Base-by-base conservation (phyloP, 1,139 yeast species). In the Geotrichum aggregatum region DNA sequence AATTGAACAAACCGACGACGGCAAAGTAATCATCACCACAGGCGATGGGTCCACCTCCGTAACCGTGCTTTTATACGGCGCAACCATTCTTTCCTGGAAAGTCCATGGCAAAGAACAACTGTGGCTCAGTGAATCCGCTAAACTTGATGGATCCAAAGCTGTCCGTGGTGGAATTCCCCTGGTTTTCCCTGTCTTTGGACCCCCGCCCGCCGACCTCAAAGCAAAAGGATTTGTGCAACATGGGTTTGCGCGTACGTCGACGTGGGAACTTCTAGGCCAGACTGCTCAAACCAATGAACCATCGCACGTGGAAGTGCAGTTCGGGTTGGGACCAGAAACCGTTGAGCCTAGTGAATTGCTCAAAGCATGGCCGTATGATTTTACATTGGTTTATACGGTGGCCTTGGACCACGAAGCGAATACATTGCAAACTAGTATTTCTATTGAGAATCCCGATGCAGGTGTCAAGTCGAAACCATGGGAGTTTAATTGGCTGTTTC, bases 101-200 rank as follows among this genome's bases (percentile, higher is more conserved):
- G 66, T 82, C 7, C 71, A 78, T 33, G 88, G 85, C 28, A 69
- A 72, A 49, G 97, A 92, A 67, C 91, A 85, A 69, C 69, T 84
- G 48, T 84, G 86, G 84, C 66, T 73, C 21, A 65, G 71, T 48
- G 69, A 66, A 56, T 39, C 50, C n/a, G 96, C 98, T 49, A 80
- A 82, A 62, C 72, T 91, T 57, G 98, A 92, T 63, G 97, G 97
- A 3, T 71, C 91, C 47, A 87, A 85, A 66, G 94, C 98, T 1
- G 97, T 92, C 24, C 79, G 98, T 66, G 98, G 98, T 56, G 98
- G 98, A 48, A 87, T 92, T 52, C 98, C 98, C 11, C 75, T 92
- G 30, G 98, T 91, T 1, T 92, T 92, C 77, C 98, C 98, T 1
- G 71, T 89, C 6, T 92, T 92, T 69, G 98, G 98, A 55, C 88